Conservation (phyloP, 2,329 filamentous ascomycete species). For the Colletotrichum sp. region DNA sequence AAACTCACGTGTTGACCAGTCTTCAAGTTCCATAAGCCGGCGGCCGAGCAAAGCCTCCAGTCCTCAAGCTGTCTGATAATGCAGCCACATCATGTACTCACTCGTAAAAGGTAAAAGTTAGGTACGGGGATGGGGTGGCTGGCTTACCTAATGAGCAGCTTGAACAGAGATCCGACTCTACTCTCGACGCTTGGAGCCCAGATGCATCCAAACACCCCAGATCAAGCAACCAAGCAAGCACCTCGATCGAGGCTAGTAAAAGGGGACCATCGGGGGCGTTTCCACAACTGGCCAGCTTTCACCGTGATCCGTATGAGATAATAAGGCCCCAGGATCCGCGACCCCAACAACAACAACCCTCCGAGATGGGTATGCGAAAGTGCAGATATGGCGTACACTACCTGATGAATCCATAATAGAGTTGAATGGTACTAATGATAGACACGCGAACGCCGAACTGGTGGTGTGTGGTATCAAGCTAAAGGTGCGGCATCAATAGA, state of each 20-base stretch:
- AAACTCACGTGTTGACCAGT: neutral
- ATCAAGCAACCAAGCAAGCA: neutral
- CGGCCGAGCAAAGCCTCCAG: neutral
- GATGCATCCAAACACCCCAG: neutral
- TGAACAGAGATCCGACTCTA: neutral
- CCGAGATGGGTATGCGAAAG: neutral
- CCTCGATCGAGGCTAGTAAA: neutral
- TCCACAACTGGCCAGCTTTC: neutral
- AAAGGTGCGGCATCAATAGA: neutral
- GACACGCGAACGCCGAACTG: neutral
- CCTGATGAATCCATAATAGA: neutral
- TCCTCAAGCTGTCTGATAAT: neutral
- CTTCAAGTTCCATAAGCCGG: neutral
- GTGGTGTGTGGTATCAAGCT: neutral
- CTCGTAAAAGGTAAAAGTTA: neutral
- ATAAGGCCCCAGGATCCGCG: neutral
- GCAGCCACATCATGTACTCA: neutral
- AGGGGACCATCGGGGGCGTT: neutral
- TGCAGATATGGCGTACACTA: neutral
- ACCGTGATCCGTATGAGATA: neutral
- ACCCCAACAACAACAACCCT: neutral
- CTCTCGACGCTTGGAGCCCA: neutral
- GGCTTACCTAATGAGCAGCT: neutral
- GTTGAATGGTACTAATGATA: neutral
- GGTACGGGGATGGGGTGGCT: neutral